Base-by-base conservation (phyloP, 2,329 filamentous ascomycete genomes). In the Nothomitra cinnamomea region DNA sequence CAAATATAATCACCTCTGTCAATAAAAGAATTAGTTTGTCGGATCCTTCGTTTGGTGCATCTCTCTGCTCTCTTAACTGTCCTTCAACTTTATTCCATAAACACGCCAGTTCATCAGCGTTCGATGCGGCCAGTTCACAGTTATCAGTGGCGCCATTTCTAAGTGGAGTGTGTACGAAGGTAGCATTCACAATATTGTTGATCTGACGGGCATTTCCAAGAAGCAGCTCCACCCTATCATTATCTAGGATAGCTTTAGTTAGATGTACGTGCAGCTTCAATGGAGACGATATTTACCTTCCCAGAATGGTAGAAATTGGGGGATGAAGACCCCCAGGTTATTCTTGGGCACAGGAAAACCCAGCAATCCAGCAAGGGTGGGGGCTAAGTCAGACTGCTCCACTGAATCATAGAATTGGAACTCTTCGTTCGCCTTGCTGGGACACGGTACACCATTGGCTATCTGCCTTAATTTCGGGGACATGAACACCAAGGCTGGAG, bases 311-410 rank as follows among this genome's bases (percentile, higher is more conserved):
- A 95, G 69, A 58, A 98, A 83, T 4, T 87, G 79, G 0, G 79
- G 73, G 50, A 96, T 87, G 56, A 95, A 82, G 1, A 88, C 80
- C 0, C 92, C 92, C 0, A 98, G 70, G 58, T 88, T 96, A 63
- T 98, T 98, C 65, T 82, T 80, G 0, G 92, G 86, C 0, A 94
- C 75, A 0, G 92, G 90, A 58, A 98, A 83, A 0, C 89, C 89
- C 45, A 98, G 74, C 28, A 98, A 70, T 0, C 83, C 87, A 10
- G 86, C 88, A 21, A 98, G 71, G 0, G 90, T 95, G 1, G 92
- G 89, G 0, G 87, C 87, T 56, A 98, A 77, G 66, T 98, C 94
- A 1, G 88, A 94, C 69, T 98, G 92, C 63, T 96, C 86, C n/a
- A 96, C 79, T 53, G 73, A 79, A 32, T 72, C 74, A 65, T 96